phyloP scores from a whole-genome alignment of 805 yeast genomes.

The Myxozyma lipomycoides region DNA sequence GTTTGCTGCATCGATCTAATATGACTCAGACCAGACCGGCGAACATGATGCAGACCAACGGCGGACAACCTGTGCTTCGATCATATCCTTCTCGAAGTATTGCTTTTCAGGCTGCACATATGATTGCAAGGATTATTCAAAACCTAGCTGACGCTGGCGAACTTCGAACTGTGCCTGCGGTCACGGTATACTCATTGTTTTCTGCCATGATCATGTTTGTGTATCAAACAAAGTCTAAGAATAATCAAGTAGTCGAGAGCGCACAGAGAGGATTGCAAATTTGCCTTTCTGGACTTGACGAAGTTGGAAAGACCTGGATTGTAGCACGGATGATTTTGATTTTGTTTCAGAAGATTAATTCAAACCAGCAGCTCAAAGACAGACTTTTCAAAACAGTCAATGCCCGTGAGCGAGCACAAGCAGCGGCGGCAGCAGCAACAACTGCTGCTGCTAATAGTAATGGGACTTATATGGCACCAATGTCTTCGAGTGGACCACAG shows the following conservation, averaged over 20 bases:
- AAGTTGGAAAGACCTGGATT: constrained; percentile 50
- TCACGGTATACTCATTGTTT: constrained; percentile 54
- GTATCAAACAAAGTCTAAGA: constrained; percentile 54
- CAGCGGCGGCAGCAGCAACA: background rate
- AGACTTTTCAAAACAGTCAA: constrained; percentile 20
- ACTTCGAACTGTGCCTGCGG: constrained; percentile 53
- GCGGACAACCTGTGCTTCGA: constrained; percentile 5
- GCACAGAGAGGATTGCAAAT: constrained; percentile 40
- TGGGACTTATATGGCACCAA: background rate
- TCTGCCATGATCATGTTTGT: constrained; percentile 66
- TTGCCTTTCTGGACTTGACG: constrained; percentile 39
- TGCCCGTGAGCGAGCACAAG: constrained; percentile 7
- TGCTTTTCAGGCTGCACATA: constrained; percentile 75
- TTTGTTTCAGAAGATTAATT: constrained; percentile 44
- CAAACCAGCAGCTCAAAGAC: constrained; percentile 29
- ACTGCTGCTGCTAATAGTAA: background rate
- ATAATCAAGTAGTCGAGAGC: constrained; percentile 38
- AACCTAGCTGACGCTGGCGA: constrained; percentile 50
- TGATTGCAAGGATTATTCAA: constrained; percentile 61
- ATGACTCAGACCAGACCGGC: constrained; percentile 40
- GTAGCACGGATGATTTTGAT: constrained; percentile 50
- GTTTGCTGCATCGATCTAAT: constrained; percentile 67
- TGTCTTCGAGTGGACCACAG: background rate
- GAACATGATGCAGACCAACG: constrained; percentile 8
- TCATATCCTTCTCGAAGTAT: constrained; percentile 73